Conservation (phyloP, 352 stramenopile genomes). For the Phytopythium sindhum region DNA sequence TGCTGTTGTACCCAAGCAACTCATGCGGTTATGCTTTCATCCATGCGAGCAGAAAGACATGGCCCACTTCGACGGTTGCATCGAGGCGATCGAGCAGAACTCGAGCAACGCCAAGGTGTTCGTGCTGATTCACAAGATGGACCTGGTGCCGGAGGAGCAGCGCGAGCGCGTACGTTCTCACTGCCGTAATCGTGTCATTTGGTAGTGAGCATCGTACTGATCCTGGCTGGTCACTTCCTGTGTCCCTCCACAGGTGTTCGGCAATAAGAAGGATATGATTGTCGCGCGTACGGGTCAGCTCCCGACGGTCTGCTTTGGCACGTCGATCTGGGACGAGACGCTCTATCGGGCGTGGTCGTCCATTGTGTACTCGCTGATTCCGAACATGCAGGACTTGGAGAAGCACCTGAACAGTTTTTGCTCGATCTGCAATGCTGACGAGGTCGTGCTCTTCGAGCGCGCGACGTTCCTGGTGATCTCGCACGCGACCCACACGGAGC, state of each 20-base stretch:
- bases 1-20: neutral
- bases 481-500: constrained; percentile 88
- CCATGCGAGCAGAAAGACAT: constrained; percentile 91
- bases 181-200: too few species aligned
- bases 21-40: constrained; percentile 7
- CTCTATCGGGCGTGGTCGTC: constrained; percentile 98
- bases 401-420: constrained; percentile 97
- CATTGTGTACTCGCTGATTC: constrained; percentile 99
- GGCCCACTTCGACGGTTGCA: constrained; percentile 95
- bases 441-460: constrained; percentile 98
- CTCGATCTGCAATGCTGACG: constrained; percentile 94
- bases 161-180: constrained; percentile 56
- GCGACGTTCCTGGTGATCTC: constrained; percentile 99
- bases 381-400: constrained; percentile 97
- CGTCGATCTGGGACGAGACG: constrained; percentile 99
- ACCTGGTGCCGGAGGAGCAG: constrained; percentile 92
- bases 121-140: constrained; percentile 99
- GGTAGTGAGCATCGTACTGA: neutral
- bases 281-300: constrained; percentile 86
- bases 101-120: constrained; percentile 98
- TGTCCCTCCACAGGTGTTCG: constrained; percentile 82
- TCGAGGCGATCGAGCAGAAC: constrained; percentile 98
- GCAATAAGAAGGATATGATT: constrained; percentile 94
- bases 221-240: neutral
- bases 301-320: constrained; percentile 92